These are phyloP conservation scores for Umbelopsis sp. DNA, from an alignment of 192 early-diverging fungal genomes.

Conservation along the genomic window DNA sequence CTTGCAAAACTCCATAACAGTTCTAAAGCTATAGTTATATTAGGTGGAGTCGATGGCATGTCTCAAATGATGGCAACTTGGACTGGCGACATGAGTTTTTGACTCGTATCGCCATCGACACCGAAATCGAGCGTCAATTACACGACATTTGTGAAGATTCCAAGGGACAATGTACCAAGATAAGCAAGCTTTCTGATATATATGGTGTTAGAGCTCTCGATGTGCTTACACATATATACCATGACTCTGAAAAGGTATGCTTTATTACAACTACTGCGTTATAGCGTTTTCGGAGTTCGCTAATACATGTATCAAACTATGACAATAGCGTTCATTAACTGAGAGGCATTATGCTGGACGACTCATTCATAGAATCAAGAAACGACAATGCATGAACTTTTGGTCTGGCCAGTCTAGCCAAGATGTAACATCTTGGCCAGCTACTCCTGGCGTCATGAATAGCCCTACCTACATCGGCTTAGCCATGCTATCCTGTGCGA, in stretches of 20 bases:
- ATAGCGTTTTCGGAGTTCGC: neutral
- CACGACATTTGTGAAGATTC: neutral
- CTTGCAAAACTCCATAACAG: neutral
- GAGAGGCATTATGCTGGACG: slow-evolving; percentile 7
- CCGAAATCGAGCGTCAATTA: neutral
- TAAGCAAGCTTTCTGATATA: neutral
- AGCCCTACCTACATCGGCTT: neutral
- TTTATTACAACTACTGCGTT: neutral
- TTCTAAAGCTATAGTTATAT: neutral
- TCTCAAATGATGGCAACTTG: neutral
- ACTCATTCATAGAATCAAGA: slow-evolving; percentile 10
- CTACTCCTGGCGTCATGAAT: neutral
- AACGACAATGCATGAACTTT: neutral
- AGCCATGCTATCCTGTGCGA: neutral
- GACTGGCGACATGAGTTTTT: slow-evolving; percentile 7
- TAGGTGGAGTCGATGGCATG: neutral
- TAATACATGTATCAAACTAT: neutral
- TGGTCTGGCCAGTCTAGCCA: neutral
- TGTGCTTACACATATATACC: neutral
- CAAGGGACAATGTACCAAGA: neutral
- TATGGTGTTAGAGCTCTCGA: neutral
- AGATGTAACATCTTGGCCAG: neutral
- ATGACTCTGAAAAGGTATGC: neutral
- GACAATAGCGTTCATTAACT: neutral
- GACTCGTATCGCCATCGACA: neutral